A percentile compares a stretch with the other conserved stretches of the same genome.
Conservation (phyloP, 2,329 filamentous ascomycete genomes). For the Zymoseptoria tritici region DNA sequence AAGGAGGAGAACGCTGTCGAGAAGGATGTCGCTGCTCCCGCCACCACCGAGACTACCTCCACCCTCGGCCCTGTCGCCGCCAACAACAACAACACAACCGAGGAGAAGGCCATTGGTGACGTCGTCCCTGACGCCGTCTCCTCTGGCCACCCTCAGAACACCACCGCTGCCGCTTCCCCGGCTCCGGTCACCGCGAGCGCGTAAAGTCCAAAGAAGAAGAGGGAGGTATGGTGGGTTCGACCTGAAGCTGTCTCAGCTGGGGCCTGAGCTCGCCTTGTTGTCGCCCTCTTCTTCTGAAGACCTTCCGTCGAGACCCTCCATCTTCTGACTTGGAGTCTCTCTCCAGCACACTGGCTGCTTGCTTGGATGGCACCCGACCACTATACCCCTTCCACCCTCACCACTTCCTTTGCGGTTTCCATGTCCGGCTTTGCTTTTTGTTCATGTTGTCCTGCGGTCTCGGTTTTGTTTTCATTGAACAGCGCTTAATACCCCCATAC, state of each 20-base stretch:
- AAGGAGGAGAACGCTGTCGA: slow-evolving; percentile 18
- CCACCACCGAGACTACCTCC: slow-evolving; percentile 1
- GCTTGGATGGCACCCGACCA: neutral
- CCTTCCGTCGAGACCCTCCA: neutral
- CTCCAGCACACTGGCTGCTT: neutral
- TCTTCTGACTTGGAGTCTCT: neutral
- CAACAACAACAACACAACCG: slow-evolving; percentile 17
- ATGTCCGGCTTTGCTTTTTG: neutral
- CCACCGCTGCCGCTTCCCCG: slow-evolving; percentile 22
- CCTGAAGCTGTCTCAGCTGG: neutral
- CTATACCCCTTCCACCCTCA: neutral
- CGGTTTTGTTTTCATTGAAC: neutral
- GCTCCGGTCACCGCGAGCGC: neutral
- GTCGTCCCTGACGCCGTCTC: slow-evolving; percentile 25
- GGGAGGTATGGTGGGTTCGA: neutral
- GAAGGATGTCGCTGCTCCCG: slow-evolving; percentile 18
- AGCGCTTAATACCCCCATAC: neutral
- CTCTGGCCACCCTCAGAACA: slow-evolving; percentile 23
- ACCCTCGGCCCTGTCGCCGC: slow-evolving; percentile 7
- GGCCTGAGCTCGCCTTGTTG: neutral
- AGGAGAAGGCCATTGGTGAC: slow-evolving; percentile 24
- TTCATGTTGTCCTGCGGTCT: neutral
- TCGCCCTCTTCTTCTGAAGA: neutral
- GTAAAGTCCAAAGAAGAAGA: neutral
- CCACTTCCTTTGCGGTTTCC: neutral